Conservation (phyloP, 2,329 filamentous ascomycete species). For the Celoporthe dispersa region DNA sequence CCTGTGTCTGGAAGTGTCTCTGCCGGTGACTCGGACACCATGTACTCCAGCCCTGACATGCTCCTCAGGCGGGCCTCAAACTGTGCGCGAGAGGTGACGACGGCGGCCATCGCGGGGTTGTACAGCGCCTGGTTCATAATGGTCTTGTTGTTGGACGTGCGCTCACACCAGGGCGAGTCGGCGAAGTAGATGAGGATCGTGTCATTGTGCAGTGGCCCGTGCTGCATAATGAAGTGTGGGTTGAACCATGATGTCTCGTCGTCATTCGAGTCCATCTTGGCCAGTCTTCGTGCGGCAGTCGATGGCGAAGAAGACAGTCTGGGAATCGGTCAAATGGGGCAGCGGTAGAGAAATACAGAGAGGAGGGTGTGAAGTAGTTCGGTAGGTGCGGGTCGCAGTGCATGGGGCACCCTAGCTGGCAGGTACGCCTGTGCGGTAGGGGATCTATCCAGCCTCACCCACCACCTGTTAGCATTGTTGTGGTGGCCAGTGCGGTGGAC, state of each 20-base stretch:
- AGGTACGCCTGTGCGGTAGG: too few species aligned
- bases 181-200: constrained; percentile 71
- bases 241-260: constrained; percentile 72
- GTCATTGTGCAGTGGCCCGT: constrained; percentile 67
- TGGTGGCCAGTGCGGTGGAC: too few species aligned
- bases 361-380: neutral
- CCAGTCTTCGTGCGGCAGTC: constrained; percentile 1
- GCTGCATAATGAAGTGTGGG: constrained; percentile 51
- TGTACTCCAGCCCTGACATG: constrained; percentile 70
- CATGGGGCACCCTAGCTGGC: too few species aligned
- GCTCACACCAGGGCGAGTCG: constrained; percentile 70
- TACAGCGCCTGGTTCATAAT: constrained; percentile 65
- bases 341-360: neutral
- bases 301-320: neutral
- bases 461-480: too few species aligned
- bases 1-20: constrained; percentile 64
- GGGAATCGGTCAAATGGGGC: neutral
- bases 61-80: constrained; percentile 66
- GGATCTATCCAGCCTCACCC: too few species aligned
- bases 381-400: too few species aligned
- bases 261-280: constrained; percentile 51
- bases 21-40: constrained; percentile 67
- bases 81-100: constrained; percentile 63
- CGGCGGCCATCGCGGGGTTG: constrained; percentile 61
- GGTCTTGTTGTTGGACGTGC: constrained; percentile 69